Evolutionary conservation across 495 filamentous ascomycete species (phyloP), one percentile per base, ranked within the genome.

Genomic region (Endocarpon pusillum): DNA sequence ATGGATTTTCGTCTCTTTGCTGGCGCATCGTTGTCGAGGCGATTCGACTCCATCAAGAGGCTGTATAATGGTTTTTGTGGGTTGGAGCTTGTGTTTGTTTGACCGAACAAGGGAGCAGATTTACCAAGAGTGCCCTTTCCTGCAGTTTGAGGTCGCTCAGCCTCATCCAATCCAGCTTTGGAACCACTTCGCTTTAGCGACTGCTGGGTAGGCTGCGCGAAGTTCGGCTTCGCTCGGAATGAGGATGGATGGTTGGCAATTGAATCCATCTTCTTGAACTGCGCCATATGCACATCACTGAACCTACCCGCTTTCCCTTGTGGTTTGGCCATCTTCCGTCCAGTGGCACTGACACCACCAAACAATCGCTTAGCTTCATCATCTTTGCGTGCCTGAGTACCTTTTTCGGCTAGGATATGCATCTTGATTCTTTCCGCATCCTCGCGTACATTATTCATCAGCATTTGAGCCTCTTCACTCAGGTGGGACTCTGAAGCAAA

Each of bases 191-290:
- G 70, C 58, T 87, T 84, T 42, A 85, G 48, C n/a, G 64, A 66
- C 33, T 62, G 62, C 19, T 42, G 49, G 17, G 59, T 61, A 10
- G 69, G 66, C 36, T 67, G 63, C 43, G 66, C 60, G 27, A 73
- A 67, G 38, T 57, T 66, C 3, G 66, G 61, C 18, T 71, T 62
- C 12, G 71, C 69, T 22, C 86, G 67, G 62, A 81, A 84, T 11
- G 73, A 64, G 4, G 85, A 89, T 3, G 81, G 58, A 57, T 94
- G 85, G 36, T 72, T 73, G 16, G 69, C 81, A 52, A 94, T 94
- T 8, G 83, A 92, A 44, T 92, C 83, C 85, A 94, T 92, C 64
- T 89, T 94, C 55, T 78, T 82, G 60, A 94, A 94, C 47, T 85
- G 66, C 32, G 73, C 69, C 70, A 79, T 79, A 48, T 94, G 85